phyloP scores from a whole-genome alignment of 192 early-diverging fungal genomes.

The Backusella morwellensis region DNA sequence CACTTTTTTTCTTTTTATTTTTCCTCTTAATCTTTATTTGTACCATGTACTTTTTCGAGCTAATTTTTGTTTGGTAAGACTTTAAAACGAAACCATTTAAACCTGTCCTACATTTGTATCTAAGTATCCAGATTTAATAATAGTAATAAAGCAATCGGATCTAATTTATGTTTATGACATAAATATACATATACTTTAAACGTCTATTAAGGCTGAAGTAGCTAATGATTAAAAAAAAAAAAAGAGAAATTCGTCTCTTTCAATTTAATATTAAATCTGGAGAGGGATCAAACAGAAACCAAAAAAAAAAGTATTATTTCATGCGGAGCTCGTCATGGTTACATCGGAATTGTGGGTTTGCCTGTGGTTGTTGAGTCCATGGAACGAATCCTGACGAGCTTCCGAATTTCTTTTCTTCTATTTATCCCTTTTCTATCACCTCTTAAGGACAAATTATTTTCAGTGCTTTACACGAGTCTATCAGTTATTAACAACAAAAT shows the following conservation, averaged over 20 bases:
- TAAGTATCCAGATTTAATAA: not conserved
- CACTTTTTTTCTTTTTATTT: not conserved
- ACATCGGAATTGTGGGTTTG: not conserved
- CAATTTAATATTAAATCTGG: not conserved
- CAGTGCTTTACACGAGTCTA: not conserved
- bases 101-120: not conserved
- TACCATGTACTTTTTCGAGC: not conserved
- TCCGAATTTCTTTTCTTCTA: not conserved
- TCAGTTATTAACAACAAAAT: not conserved
- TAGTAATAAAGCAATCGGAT: not conserved
- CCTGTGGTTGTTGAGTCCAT: not conserved
- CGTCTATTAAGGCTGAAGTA: not conserved
- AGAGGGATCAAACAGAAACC: not conserved
- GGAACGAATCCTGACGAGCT: not conserved
- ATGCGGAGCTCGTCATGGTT: not conserved
- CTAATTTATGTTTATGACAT: not conserved
- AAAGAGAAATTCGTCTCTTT: not conserved
- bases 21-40: not conserved
- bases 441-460: not conserved
- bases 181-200: not conserved
- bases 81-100: not conserved
- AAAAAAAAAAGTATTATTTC: not conserved
- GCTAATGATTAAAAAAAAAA: not conserved
- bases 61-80: slow-evolving; percentile 1
- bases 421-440: not conserved